Base-by-base conservation (phyloP, 306 rosid genomes). In the Myrica gale region DNA sequence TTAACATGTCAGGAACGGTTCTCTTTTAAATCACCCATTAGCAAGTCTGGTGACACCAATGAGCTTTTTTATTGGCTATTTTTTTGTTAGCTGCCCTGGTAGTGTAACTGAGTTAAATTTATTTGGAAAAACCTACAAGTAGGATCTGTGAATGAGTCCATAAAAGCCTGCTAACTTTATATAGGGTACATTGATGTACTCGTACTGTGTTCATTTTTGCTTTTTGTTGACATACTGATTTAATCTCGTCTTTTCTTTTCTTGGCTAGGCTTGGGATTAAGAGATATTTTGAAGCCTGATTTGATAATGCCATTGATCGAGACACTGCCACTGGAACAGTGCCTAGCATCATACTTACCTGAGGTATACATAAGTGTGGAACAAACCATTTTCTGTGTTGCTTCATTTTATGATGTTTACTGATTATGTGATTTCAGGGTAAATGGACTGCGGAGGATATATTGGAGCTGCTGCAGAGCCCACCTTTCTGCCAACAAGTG, bases 401-500 rank as follows among this genome's bases (percentile, higher is more conserved):
- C 23, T 32, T 42, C n/a, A 6, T 23, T 41, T 51, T 42, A 68
- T 4, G 7, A 62, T 69, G 11, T 20, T 57, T 74, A 73, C 80
- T 79, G 53, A 9, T 44, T 16, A 74, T 74, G 44, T 21, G 48
- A 41, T 63, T 69, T 43, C 78, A 94, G 98, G 98, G 97, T 83
- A 88, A 82, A 62, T 90, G 95, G 95, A 87, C 97, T 67, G 88
- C 93, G 0, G 93, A 94, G 84, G 97, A 90, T 75, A 75, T 94
- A 84, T 82, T 87, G 80, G 98, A 94, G 80, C 85, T 94, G 89
- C 82, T 94, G 63, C 98, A 92, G 84, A 94, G 98, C 80, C 93
- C 95, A 9, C 96, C 97, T 54, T 94, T 94, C 82, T 96, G 98
- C 60, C 96, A 92, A 84, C 97, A 94, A 90, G 90, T 90, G 76